A percentile compares a stretch with the other conserved stretches of the same genome.
phyloP scores from a whole-genome alignment of 148 eudicot species.

The Dysphania ambrosioides region DNA sequence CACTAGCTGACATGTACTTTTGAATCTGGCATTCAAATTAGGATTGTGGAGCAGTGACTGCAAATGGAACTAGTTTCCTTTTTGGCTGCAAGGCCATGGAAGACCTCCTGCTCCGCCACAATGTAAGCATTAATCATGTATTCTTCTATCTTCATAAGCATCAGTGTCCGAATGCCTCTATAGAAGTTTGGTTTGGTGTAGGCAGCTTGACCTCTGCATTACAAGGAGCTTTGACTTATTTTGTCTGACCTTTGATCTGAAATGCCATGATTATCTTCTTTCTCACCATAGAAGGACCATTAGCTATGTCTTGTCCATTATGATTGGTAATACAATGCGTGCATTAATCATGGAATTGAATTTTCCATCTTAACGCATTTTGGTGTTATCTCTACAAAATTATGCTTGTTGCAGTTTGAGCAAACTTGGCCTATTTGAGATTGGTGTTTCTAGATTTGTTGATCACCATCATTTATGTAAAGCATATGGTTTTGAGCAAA shows the following conservation, averaged over 20 bases:
- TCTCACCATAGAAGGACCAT: neutral
- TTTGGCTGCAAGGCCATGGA: conserved; percentile 72
- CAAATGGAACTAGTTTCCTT: conserved; percentile 48
- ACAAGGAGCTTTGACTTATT: neutral
- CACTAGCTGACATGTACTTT: conserved; percentile 9
- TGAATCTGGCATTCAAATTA: conserved; percentile 21
- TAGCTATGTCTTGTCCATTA: neutral
- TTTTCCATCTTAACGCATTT: too few species aligned
- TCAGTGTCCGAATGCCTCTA: neutral
- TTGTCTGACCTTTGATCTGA: neutral
- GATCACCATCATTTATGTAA: too few species aligned
- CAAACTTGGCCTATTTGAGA: neutral
- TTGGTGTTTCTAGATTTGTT: neutral
- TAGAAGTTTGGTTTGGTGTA: neutral
- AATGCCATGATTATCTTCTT: neutral
- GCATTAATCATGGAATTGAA: too few species aligned
- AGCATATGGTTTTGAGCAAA: too few species aligned
- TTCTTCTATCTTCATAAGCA: neutral
- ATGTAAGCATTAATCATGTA: conserved; percentile 46
- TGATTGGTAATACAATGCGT: neutral
- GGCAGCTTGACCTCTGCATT: neutral
- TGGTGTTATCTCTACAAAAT: neutral
- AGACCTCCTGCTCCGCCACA: conserved; percentile 74
- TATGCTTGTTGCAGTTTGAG: neutral
- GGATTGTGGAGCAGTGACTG: conserved; percentile 88